Evolutionary conservation across 495 filamentous ascomycete species (phyloP).

Genomic region (Penicillium mononematosum): DNA sequence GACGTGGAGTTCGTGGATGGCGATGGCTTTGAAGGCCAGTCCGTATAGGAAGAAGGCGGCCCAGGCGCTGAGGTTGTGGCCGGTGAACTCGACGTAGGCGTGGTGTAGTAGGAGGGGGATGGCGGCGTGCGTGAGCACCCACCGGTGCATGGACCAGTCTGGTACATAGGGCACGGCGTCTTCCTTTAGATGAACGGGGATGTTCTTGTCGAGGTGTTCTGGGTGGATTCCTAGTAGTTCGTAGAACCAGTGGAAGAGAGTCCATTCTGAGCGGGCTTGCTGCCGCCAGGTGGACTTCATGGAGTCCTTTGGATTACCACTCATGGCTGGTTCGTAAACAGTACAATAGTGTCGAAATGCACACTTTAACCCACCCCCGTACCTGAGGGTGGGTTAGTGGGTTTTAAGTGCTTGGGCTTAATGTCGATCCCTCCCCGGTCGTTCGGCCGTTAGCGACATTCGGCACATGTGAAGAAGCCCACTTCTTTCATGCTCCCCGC

Average conservation of each 20-base stretch:
- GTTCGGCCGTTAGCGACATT: constrained; percentile 8
- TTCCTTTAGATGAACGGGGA: constrained; percentile 29
- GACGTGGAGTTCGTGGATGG: constrained; percentile 33
- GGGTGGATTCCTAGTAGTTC: constrained; percentile 33
- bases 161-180: constrained; percentile 30
- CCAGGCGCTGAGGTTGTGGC: constrained; percentile 26
- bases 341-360: background rate
- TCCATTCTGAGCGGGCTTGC: constrained; percentile 31
- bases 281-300: constrained; percentile 40
- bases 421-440: constrained; percentile 16
- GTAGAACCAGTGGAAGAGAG: constrained; percentile 35
- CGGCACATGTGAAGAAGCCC: constrained; percentile 27
- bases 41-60: constrained; percentile 32
- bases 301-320: constrained; percentile 34
- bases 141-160: constrained; percentile 34
- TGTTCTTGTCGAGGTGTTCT: constrained; percentile 25
- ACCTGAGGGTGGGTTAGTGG: constrained; percentile 3
- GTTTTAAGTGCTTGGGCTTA: constrained; percentile 14
- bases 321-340: constrained; percentile 9
- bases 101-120: constrained; percentile 32
- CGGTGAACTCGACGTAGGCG: constrained; percentile 28
- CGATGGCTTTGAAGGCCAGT: constrained; percentile 32
- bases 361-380: background rate
- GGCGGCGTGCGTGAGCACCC: constrained; percentile 28
- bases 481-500: constrained; percentile 19